Conservation (phyloP, 73 alveolate genomes). For the Durusdinium trenchii region DNA sequence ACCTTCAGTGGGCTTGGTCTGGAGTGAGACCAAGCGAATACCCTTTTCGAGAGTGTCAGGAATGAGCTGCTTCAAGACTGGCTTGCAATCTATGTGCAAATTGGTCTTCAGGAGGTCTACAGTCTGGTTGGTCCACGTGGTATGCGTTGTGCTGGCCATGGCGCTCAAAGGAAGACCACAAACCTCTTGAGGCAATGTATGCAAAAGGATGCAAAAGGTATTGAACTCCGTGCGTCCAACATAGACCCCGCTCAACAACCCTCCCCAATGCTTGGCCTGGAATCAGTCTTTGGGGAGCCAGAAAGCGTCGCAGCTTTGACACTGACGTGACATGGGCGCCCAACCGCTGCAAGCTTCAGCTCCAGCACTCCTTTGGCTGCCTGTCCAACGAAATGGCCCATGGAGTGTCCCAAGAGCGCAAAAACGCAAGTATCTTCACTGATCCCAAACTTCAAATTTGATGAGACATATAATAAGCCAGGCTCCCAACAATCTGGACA, state of each 20-base stretch:
- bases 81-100: slow-evolving; percentile 35
- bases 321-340: background rate
- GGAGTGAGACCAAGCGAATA: slow-evolving; percentile 46
- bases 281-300: too few relatives aligned
- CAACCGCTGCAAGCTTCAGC: background rate
- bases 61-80: slow-evolving; percentile 33
- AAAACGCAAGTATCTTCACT: too few relatives aligned
- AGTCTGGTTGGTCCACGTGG: slow-evolving; percentile 53
- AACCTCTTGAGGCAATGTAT: too few relatives aligned
- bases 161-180: too few relatives aligned
- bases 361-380: slow-evolving; percentile 55
- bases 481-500: too few relatives aligned
- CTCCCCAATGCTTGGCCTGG: too few relatives aligned
- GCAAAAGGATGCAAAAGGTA: background rate
- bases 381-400: too few relatives aligned
- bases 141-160: slow-evolving; percentile 45
- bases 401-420: too few relatives aligned
- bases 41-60: slow-evolving; percentile 24
- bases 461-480: too few relatives aligned
- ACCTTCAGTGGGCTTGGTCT: slow-evolving; percentile 36
- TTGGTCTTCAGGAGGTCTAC: slow-evolving; percentile 9
- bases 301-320: too few relatives aligned
- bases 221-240: background rate
- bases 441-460: too few relatives aligned
- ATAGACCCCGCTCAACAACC: too few relatives aligned